phyloP scores from a whole-genome alignment of 495 filamentous ascomycete species.

The Penicillium egyptiacum region DNA sequence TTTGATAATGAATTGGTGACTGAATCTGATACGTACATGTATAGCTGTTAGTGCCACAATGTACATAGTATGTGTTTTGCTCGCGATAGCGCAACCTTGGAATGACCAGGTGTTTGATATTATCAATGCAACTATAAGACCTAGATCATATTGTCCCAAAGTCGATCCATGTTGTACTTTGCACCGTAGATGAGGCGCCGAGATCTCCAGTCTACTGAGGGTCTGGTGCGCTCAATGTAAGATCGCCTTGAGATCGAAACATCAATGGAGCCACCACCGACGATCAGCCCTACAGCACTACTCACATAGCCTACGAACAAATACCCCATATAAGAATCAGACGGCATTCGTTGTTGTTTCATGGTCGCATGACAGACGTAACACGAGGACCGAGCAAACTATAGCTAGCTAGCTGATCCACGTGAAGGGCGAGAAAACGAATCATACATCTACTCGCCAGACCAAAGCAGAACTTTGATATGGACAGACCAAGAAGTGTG shows the following conservation, averaged over 20 bases:
- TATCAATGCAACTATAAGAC: neutral
- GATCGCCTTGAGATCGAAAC: neutral
- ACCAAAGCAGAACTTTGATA: conserved; percentile 9
- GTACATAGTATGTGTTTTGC: neutral
- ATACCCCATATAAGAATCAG: conserved; percentile 20
- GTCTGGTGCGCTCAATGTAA: neutral
- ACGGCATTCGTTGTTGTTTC: conserved; percentile 37
- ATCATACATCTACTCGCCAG: conserved; percentile 26
- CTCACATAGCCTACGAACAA: conserved; percentile 7
- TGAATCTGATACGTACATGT: neutral
- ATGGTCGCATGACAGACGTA: conserved; percentile 43
- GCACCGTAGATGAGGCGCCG: neutral
- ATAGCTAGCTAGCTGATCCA: conserved; percentile 24
- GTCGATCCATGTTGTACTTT: neutral
- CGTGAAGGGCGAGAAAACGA: conserved; percentile 13
- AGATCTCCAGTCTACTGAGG: neutral
- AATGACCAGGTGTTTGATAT: neutral
- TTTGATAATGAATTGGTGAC: neutral
- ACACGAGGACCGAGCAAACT: conserved; percentile 30
- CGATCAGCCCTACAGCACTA: conserved; percentile 5
- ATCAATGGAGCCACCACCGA: neutral
- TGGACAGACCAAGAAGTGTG: conserved; percentile 23
- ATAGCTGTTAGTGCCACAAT: neutral
- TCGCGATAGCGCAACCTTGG: neutral
- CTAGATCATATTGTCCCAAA: neutral